Percentiles rank a stretch among this genome's conserved stretches.
phyloP scores from a whole-genome alignment of 495 filamentous ascomycete species.

The Penicillium coffeae region DNA sequence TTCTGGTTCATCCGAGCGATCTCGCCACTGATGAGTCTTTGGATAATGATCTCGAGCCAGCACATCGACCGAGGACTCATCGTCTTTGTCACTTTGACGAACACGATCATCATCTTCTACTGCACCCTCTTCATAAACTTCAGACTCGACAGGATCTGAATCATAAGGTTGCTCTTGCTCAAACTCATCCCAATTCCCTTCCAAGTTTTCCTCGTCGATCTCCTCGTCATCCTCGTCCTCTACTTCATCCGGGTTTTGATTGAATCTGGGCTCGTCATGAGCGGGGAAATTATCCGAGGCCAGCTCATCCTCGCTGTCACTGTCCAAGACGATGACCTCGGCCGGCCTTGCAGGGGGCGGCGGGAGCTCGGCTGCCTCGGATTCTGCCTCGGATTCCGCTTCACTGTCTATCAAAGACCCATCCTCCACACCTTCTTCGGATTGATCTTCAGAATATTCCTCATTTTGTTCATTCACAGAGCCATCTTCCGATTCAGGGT shows the following conservation, averaged over 20 bases:
- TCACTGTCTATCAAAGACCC: constrained; percentile 5
- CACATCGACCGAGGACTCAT: constrained; percentile 16
- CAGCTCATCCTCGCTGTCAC: constrained; percentile 42
- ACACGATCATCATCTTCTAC: constrained; percentile 8
- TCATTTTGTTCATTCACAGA: no score
- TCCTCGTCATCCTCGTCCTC: constrained; percentile 3
- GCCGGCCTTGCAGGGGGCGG: constrained; percentile 10
- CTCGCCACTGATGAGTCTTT: not conserved
- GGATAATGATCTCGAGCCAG: constrained; percentile 5
- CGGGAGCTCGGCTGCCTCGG: constrained; percentile 3
- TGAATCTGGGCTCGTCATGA: not conserved
- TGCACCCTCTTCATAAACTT: constrained; percentile 6
- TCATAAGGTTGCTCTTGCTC: constrained; percentile 6
- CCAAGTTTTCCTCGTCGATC: not conserved
- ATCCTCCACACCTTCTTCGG: constrained; percentile 5
- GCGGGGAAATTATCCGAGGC: constrained; percentile 8
- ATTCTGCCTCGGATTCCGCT: constrained; percentile 5
- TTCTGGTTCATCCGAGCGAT: constrained; percentile 4
- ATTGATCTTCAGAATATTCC: not conserved
- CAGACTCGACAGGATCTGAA: constrained; percentile 3
- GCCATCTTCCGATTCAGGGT: not conserved
- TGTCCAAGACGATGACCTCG: constrained; percentile 42
- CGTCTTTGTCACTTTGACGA: constrained; percentile 17
- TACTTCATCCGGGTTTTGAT: constrained; percentile 5
- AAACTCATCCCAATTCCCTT: no score